Evolutionary conservation across 2,329 filamentous ascomycete genomes (phyloP), one percentile per base, ranked within the genome.

Genomic region (Xylaria sp.): DNA sequence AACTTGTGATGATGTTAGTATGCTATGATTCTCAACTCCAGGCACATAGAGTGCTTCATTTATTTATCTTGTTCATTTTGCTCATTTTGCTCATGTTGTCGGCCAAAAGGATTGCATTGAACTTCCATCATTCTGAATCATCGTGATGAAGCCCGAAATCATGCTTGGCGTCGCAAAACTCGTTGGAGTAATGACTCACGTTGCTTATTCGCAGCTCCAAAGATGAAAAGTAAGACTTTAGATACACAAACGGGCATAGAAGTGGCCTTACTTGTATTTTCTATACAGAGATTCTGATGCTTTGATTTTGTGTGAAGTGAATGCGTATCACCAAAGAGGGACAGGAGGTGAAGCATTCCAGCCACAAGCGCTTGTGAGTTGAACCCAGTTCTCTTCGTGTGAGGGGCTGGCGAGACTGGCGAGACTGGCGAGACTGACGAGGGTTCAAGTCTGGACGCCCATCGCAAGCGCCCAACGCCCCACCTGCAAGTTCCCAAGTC

Each of bases 51-150:
- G 37, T 42, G 11, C 11, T 13, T 9, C 37, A 42, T 13, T 7
- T 42, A 42, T 42, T 42, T 42, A 10, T 10, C 3, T 51, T 16
- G 49, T 13, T 47, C 44, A 30, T n/a, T 13, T 47, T 19, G 39
- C 48, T 47, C 44, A n/a, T n/a, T 13, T 47, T 19, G 39, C 48
- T 39, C 8, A 16, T 13, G 19, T 8, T 19, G 8, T 11, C 23
- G 3, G 5, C 10, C 4, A 54, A 35, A 11, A 8, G 30, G 16
- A 35, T 18, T n/a, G 4, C 30, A 19, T 18, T 23, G 30, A 30
- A 47, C 42, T 39, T 50, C 57, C 51, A 58, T 62, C 57, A 63
- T 62, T 55, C 52, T 63, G 59, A 63, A 56, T 60, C 61, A 63
- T 61, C 16, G 30, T 35, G 49, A 6, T 56, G 39, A 53, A 30